Base-by-base conservation (phyloP, 2,329 filamentous ascomycete genomes). In the Tolypocladium inflatum region DNA sequence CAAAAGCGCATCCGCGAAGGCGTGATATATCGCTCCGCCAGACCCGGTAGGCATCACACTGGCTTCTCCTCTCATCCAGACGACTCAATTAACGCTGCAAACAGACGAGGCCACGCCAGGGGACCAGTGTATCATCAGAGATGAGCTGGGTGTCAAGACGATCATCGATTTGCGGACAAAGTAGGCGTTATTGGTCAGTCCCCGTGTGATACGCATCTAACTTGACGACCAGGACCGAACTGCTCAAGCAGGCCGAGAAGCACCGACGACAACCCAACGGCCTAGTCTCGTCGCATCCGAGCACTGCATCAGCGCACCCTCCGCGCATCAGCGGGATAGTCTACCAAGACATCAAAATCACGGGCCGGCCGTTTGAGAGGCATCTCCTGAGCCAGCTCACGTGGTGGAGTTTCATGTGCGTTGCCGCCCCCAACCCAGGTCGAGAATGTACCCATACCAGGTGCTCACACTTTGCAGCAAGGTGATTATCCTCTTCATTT, bases 141-240 rank as follows among this genome's bases (percentile, higher is more conserved):
- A 84, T 9, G 78, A 84, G 38, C 80, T 87, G 63, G 78, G 81
- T 26, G 82, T 96, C 62, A 82, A 79, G 63, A 90, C 85, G 2
- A 82, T 96, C 45, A 81, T 96, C 60, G 91, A 96, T 74, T 76
- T 96, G 13, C 83, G 91, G 58, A 90, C 90, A 61, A 84, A 87
- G 84, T 90, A 78, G 60, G 71, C 5, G 45, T 15, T 30, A 1
- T 35, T 4, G 19, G 19, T 2, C 8, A 6, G 19, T n/a, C 19
- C 30, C 30, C 7, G 7, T 8, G 10, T 7, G 11, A 5, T 10
- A 13, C 30, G 30, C 5, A 9, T 11, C 30, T 52, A 2, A 52
- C 57, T n/a, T 10, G 7, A 50, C 21, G 45, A 41, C 30, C 51
- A 89, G 86, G 63, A 90, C 89, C 26, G 90, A 93, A 71, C 87